Base-by-base conservation (phyloP, 208 protist species). In the Crithidia acanthocephali region DNA sequence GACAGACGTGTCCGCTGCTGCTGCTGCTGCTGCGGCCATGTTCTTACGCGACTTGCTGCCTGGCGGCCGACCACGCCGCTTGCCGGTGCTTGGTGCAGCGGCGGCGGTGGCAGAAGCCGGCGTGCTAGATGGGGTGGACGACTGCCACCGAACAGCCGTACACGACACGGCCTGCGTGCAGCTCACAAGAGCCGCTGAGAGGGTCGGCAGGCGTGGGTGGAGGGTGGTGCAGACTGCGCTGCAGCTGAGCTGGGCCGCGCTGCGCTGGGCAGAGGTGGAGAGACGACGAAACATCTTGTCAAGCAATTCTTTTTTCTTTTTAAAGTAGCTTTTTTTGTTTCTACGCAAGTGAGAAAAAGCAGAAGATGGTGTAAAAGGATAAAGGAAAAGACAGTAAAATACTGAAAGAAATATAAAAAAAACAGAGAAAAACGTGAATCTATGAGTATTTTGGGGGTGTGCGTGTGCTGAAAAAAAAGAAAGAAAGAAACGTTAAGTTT, bases 31-130 rank as follows among this genome's bases (percentile, higher is more conserved):
- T 8, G 63, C 56, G 5, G 30, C 16, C 6, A 53, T 44, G 35
- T 44, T 40, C 30, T 59, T 57, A 18, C 35, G 56, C 8, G 33
- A 32, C 56, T 71, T 76, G 33, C 71, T 61, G 8, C 71, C 71
- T 8, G 56, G 63, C 20, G 71, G 71, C 0, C 71, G 71, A 16
- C 71, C 56, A 4, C 71, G 71, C 20, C 57, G 56, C 48, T 76
- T 76, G 23, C 71, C 45, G n/a, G 52, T 60, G 42, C 18, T 9
- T 35, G 15, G 16, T 4, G 50, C 23, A 11, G 48, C 2, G 0
- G 61, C 32, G 2, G 40, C 9, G 28, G 35, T 40, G 35, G 35
- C 8, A 40, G 35, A 40, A 40, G 6, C 47, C 27, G 28, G 23
- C 9, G 35, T n/a, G 22, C 9, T 35, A 25, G 51, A 10, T 40